Percentiles rank a stretch among this genome's conserved stretches.
These are phyloP conservation scores for Monilinia fructicola DNA, from an alignment of 2,329 filamentous ascomycete species.

Conservation along the genomic window DNA sequence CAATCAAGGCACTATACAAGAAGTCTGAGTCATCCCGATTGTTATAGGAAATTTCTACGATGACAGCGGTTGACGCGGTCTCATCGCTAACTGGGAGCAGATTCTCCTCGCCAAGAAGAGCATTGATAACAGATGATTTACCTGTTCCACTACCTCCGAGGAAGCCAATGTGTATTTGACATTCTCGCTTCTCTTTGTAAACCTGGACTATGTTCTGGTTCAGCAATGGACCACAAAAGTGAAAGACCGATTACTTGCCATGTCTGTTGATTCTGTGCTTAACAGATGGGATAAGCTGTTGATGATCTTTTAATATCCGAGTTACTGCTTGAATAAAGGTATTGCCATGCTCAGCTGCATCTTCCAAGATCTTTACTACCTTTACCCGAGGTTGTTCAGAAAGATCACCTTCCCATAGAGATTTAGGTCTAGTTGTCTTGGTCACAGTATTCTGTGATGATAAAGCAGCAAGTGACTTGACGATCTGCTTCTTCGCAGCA, in stretches of 20 bases:
- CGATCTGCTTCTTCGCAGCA: not conserved
- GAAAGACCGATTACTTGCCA: not conserved
- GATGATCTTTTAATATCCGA: not conserved
- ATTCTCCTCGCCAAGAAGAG: conserved; percentile 42
- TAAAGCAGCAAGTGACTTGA: not conserved
- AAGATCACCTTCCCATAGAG: not conserved
- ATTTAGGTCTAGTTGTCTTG: not conserved
- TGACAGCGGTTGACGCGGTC: conserved; percentile 27
- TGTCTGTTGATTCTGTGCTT: not conserved
- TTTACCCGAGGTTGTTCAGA: not conserved
- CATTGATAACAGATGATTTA: conserved; percentile 63
- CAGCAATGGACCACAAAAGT: not conserved
- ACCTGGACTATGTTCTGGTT: conserved; percentile 23
- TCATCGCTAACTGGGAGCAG: conserved; percentile 25
- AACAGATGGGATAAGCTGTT: not conserved
- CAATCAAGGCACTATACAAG: conserved; percentile 22
- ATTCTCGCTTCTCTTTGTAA: conserved; percentile 21
- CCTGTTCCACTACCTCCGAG: conserved; percentile 61
- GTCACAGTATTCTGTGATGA: not conserved
- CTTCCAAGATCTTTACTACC: not conserved
- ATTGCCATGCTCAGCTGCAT: not conserved
- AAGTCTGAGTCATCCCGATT: not conserved
- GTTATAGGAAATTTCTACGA: conserved; percentile 31
- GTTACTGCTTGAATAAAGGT: not conserved
- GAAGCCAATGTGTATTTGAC: conserved; percentile 39